Base-by-base conservation (phyloP, 164 flowering plant species). In the Chloranthus sessilifolius region DNA sequence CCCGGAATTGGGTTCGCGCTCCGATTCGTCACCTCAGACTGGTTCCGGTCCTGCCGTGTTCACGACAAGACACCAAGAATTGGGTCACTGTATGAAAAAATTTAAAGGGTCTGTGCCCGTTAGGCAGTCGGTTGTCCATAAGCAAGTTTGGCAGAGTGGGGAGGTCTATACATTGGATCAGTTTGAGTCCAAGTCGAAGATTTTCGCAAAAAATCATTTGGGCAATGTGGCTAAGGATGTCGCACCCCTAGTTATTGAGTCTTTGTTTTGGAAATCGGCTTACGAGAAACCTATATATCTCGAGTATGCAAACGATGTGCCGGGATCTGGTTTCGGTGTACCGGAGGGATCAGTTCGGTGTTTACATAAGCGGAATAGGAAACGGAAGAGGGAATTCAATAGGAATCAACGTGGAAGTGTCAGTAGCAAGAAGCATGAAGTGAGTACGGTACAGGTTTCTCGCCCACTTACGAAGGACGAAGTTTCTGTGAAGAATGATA, bases 71-170 rank as follows among this genome's bases (percentile, higher is more conserved):
- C 89, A 85, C 1, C 99, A 94, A 58, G 99, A 94, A 59, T 71
- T 94, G 60, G 96, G 99, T 47, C 68, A 71, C 62, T 63, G 49
- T 66, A 55, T 35, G 34, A 87, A 77, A 48, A 77, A 48, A 59
- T 36, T 42, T 16, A 85, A 58, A 58, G 85, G 64, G 62, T 23
- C 2, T 56, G 15, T 52, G 59, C 59, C 59, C 27, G 42, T 31
- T 25, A 43, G 22, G 25, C 74, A 57, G 25, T 31, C 58, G 3
- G 59, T 58, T 27, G 74, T 57, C 7, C 74, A 78, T 50, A 84
- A 77, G 76, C 97, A 89, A 63, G 96, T 94, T 6, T 94, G 97
- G 99, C 95, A 89, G 50, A 89, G 97, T 64, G 99, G 99, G 65
- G 88, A 80, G 68, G 42, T 63, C 50, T 94, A 94, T 65, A 84